These are phyloP conservation scores for Cylindricascospora bacillispora DNA, from an alignment of 1,139 yeast species.

Conservation along the genomic window DNA sequence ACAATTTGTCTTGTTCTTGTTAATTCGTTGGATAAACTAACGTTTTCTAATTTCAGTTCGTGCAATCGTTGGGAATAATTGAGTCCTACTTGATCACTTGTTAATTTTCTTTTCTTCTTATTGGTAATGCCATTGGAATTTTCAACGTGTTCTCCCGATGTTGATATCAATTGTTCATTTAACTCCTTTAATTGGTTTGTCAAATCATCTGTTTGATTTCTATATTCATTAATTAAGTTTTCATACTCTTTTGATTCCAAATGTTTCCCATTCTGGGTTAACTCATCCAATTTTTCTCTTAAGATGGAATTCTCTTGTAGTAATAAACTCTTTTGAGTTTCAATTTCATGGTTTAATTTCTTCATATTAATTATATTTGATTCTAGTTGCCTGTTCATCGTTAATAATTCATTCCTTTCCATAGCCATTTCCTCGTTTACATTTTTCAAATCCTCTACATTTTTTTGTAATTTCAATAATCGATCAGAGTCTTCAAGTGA, in stretches of 20 bases:
- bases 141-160: constrained; percentile 13
- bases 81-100: constrained; percentile 18
- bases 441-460: constrained; percentile 19
- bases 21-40: constrained; percentile 30
- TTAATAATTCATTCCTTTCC: constrained; percentile 27
- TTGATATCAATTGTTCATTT: constrained; percentile 21
- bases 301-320: constrained; percentile 49
- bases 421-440: constrained; percentile 27
- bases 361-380: constrained; percentile 27
- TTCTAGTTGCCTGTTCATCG: constrained; percentile 20
- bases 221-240: constrained; percentile 47
- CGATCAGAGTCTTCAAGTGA: constrained; percentile 30
- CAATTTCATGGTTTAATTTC: constrained; percentile 33
- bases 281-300: constrained; percentile 5
- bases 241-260: constrained; percentile 26
- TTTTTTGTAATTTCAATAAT: constrained; percentile 28
- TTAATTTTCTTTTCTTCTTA: constrained; percentile 20
- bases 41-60: constrained; percentile 33
- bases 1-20: constrained; percentile 29
- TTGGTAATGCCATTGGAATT: constrained; percentile 5
- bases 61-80: constrained; percentile 28
- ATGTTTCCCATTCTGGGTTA: constrained; percentile 4
- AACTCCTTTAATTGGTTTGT: constrained; percentile 28
- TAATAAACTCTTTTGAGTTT: constrained; percentile 43
- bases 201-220: constrained; percentile 37